These are phyloP conservation scores for Colletotrichum sp. DNA, from an alignment of 2,329 filamentous ascomycete species.

Conservation along the genomic window DNA sequence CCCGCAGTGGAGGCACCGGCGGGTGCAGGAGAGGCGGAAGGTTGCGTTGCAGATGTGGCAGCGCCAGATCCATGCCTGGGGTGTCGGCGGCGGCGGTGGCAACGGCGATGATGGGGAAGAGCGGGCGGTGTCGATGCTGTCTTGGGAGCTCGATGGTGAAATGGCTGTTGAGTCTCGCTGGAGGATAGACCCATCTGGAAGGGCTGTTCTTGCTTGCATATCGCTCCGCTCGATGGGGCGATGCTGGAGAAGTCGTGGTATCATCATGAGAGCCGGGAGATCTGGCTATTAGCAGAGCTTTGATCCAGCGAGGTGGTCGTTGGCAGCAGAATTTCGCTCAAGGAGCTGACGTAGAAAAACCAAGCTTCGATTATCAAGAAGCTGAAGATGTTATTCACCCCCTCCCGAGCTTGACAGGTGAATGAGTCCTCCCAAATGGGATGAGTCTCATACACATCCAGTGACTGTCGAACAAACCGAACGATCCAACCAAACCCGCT, in stretches of 20 bases:
- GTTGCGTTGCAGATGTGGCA: constrained; percentile 33
- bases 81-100: not conserved
- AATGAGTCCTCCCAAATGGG: not conserved
- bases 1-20: constrained; percentile 42
- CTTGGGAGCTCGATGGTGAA: not conserved
- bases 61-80: constrained; percentile 35
- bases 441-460: not conserved
- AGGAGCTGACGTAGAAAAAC: not conserved
- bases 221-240: not conserved
- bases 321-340: not conserved
- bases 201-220: not conserved
- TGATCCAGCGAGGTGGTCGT: not conserved
- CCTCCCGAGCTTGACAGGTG: not conserved
- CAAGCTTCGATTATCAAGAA: not conserved
- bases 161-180: not conserved
- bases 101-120: not conserved
- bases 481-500: not conserved
- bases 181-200: not conserved
- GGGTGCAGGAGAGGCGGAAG: constrained; percentile 36
- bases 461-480: not conserved
- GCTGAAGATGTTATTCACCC: not conserved
- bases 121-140: not conserved
- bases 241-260: not conserved
- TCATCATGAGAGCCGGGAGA: not conserved
- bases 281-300: not conserved